These are phyloP conservation scores for Gamsiella multidivaricata DNA, from an alignment of 192 early-diverging fungal genomes.

Conservation along the genomic window DNA sequence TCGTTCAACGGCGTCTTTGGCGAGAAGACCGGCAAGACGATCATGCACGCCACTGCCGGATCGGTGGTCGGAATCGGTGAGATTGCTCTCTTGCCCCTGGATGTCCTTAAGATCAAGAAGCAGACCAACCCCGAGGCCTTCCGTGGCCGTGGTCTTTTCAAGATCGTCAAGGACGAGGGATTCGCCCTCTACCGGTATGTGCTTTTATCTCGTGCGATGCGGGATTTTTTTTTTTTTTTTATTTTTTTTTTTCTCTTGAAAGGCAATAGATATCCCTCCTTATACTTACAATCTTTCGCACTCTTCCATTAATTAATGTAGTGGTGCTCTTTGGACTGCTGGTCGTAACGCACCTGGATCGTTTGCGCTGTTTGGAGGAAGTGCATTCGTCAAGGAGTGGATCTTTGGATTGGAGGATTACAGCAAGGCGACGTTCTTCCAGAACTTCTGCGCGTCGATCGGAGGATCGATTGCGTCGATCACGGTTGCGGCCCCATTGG, in stretches of 20 bases:
- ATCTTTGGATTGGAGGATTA: slow-evolving; percentile 91
- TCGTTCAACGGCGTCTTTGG: slow-evolving; percentile 86
- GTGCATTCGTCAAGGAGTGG: slow-evolving; percentile 94
- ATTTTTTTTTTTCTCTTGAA: background rate
- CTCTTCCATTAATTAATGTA: slow-evolving; percentile 11
- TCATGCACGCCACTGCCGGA: slow-evolving; percentile 98
- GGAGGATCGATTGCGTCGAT: slow-evolving; percentile 95
- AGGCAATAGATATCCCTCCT: background rate
- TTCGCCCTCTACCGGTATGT: slow-evolving; percentile 89
- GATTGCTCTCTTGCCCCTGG: slow-evolving; percentile 94
- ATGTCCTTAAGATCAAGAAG: slow-evolving; percentile 98
- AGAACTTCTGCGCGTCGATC: slow-evolving; percentile 97
- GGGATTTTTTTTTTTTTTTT: slow-evolving; percentile 15
- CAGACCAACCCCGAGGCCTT: slow-evolving; percentile 94
- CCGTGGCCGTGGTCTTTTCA: slow-evolving; percentile 81
- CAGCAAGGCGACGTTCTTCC: slow-evolving; percentile 96
- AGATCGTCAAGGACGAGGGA: slow-evolving; percentile 89
- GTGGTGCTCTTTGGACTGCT: slow-evolving; percentile 95
- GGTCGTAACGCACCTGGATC: slow-evolving; percentile 98
- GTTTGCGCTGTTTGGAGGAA: slow-evolving; percentile 95
- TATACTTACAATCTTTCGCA: background rate
- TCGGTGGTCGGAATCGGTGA: slow-evolving; percentile 97
- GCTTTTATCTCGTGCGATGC: background rate
- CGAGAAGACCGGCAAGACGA: slow-evolving; percentile 93
- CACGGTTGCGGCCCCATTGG: slow-evolving; percentile 94